These are phyloP conservation scores for Cyclotella choctawhatcheeana DNA, from an alignment of 108 stramenopile species.

Conservation along the genomic window DNA sequence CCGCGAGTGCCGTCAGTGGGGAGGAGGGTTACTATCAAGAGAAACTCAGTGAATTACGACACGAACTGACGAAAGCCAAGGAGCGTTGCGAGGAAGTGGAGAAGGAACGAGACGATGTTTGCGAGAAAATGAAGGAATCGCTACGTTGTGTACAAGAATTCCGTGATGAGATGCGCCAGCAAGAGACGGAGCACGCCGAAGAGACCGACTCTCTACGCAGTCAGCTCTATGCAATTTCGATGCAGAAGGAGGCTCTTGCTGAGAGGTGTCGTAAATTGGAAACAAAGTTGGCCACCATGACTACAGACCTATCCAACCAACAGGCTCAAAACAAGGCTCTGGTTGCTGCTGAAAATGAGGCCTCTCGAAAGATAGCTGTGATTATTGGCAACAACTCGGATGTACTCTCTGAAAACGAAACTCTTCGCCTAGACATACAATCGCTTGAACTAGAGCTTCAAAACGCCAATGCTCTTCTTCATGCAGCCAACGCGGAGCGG, in stretches of 20 bases:
- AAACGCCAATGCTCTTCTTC: conserved; percentile 25
- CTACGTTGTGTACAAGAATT: conserved; percentile 20
- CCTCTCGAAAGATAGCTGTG: conserved; percentile 28
- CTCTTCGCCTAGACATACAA: conserved; percentile 27
- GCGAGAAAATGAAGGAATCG: conserved; percentile 23
- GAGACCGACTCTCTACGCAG: conserved; percentile 13
- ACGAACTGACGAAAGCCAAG: neutral
- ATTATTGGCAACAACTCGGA: conserved; percentile 32
- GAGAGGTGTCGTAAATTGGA: conserved; percentile 19
- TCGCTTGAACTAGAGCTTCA: conserved; percentile 34
- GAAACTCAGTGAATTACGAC: conserved; percentile 8
- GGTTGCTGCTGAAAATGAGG: conserved; percentile 15
- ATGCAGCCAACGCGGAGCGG: conserved; percentile 7
- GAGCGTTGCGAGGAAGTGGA: conserved; percentile 11
- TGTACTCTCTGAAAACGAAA: conserved; percentile 37
- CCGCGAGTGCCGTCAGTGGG: neutral
- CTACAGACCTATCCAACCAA: conserved; percentile 13
- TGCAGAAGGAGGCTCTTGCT: conserved; percentile 3
- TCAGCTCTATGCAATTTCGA: neutral
- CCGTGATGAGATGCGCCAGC: conserved; percentile 22
- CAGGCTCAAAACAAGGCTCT: conserved; percentile 8
- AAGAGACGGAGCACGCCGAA: conserved; percentile 19
- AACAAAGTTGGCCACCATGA: conserved; percentile 9
- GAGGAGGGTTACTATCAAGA: conserved; percentile 8
- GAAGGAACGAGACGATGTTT: conserved; percentile 28